Evolutionary conservation across 495 filamentous ascomycete genomes (phyloP).

Genomic region (Xylaria castorea): DNA sequence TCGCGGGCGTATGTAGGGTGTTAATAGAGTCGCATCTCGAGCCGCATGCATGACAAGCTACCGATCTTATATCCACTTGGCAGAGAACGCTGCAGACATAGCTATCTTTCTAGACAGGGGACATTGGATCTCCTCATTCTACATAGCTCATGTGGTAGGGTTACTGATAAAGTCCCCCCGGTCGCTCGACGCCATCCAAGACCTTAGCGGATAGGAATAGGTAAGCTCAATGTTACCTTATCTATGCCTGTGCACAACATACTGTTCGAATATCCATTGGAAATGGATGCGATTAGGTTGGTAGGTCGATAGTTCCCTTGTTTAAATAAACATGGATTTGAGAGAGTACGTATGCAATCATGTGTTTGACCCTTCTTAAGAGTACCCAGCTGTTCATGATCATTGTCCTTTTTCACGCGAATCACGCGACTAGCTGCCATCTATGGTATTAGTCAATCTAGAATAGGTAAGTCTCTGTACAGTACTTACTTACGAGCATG

Average conservation of each 20-base stretch:
- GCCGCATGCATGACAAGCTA: neutral
- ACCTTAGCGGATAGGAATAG: neutral
- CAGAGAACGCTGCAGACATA: neutral
- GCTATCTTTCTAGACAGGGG: neutral
- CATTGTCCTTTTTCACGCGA: neutral
- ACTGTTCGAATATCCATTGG: neutral
- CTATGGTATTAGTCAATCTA: neutral
- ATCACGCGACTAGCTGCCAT: neutral
- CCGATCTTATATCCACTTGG: neutral
- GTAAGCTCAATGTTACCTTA: conserved; percentile 11
- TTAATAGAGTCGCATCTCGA: neutral
- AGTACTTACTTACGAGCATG: too few species aligned
- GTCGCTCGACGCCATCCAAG: conserved; percentile 5
- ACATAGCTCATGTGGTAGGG: neutral
- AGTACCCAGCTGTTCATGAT: neutral
- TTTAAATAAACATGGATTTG: neutral
- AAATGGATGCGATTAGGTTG: neutral
- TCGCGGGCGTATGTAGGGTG: neutral
- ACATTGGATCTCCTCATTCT: neutral
- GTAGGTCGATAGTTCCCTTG: neutral
- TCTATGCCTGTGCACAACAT: neutral
- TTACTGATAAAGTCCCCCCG: conserved; percentile 7
- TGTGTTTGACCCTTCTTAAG: neutral
- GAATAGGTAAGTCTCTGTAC: neutral
- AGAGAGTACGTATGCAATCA: neutral